Conservation (phyloP, 1,139 yeast species). For the Sugiyamaella neomexicana region DNA sequence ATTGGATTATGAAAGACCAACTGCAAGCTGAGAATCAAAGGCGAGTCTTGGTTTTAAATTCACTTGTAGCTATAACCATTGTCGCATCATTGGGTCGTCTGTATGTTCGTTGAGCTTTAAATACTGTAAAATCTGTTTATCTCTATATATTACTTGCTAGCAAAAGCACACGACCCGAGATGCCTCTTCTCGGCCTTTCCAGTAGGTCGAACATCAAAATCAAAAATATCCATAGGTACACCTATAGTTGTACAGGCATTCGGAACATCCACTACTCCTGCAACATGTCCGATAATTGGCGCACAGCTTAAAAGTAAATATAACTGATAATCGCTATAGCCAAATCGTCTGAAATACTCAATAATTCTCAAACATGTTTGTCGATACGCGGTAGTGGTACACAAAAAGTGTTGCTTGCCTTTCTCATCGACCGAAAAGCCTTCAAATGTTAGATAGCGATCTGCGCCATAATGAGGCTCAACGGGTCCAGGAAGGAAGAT, state of each 20-base stretch:
- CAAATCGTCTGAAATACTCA: slow-evolving; percentile 51
- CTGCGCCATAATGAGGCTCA: slow-evolving; percentile 43
- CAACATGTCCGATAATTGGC: slow-evolving; percentile 53
- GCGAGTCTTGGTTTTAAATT: neutral
- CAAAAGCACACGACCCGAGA: slow-evolving; percentile 44
- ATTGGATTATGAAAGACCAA: slow-evolving; percentile 10
- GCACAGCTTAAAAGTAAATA: slow-evolving; percentile 49
- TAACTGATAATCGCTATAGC: slow-evolving; percentile 53
- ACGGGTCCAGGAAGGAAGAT: slow-evolving; percentile 47
- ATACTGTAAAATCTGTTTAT: neutral
- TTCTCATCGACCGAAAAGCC: slow-evolving; percentile 52
- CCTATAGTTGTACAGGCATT: slow-evolving; percentile 54
- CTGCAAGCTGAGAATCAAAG: neutral
- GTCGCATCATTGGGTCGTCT: neutral
- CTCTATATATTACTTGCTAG: neutral
- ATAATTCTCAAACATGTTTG: slow-evolving; percentile 52
- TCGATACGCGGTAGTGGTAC: slow-evolving; percentile 52
- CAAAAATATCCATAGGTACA: slow-evolving; percentile 53
- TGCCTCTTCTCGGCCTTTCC: slow-evolving; percentile 28
- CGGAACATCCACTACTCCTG: slow-evolving; percentile 54
- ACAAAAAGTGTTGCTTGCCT: slow-evolving; percentile 48
- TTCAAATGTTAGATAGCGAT: slow-evolving; percentile 52
- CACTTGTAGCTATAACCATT: neutral
- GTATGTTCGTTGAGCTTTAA: neutral
- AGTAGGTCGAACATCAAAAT: slow-evolving; percentile 49